phyloP scores from a whole-genome alignment of 2,329 filamentous ascomycete genomes.

The Fusarium cyanostomum region DNA sequence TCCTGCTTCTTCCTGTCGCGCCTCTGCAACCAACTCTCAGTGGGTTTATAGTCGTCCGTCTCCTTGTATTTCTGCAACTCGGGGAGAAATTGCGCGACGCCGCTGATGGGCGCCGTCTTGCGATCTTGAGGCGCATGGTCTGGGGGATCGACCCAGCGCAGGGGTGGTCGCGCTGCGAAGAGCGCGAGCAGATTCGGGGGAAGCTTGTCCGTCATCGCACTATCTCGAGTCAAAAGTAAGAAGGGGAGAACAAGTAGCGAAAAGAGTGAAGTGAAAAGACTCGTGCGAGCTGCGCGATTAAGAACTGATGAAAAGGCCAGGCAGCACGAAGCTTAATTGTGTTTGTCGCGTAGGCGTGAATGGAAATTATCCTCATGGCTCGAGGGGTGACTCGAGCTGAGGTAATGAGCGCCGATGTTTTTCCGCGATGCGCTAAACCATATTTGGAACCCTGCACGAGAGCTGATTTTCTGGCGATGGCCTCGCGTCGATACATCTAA shows the following conservation, averaged over 20 bases:
- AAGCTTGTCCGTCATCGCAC: conserved; percentile 92
- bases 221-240: conserved; percentile 21
- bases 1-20: conserved; percentile 86
- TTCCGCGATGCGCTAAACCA: conserved; percentile 40
- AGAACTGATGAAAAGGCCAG: conserved; percentile 12
- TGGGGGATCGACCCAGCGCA: conserved; percentile 86
- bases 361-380: conserved; percentile 39
- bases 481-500: conserved; percentile 28
- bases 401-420: conserved; percentile 33
- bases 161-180: conserved; percentile 91
- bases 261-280: conserved; percentile 19
- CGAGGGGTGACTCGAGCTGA: conserved; percentile 25
- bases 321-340: conserved; percentile 22
- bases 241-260: background rate
- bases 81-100: conserved; percentile 78
- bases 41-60: conserved; percentile 78
- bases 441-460: conserved; percentile 24
- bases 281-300: conserved; percentile 20
- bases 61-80: conserved; percentile 81
- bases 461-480: conserved; percentile 41
- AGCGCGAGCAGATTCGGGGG: conserved; percentile 91
- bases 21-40: conserved; percentile 91
- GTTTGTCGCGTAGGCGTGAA: conserved; percentile 37
- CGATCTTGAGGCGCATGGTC: conserved; percentile 87
- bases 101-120: conserved; percentile 75